A percentile compares a stretch with the other conserved stretches of the same genome.
Evolutionary conservation across 176 grass and related monocot genomes (phyloP).

Genomic region (Musa acuminata): DNA sequence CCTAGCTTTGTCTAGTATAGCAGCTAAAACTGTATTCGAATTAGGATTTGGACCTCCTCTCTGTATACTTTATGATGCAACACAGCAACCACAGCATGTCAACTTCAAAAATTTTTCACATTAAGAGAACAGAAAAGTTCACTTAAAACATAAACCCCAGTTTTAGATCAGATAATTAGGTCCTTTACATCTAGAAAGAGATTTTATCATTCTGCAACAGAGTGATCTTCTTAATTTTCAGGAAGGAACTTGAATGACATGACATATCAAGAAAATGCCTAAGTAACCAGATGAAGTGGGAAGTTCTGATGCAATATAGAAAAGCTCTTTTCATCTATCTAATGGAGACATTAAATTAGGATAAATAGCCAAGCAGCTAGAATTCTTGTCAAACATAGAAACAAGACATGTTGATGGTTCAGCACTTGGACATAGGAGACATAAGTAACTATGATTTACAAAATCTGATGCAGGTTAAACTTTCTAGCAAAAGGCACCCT

Average conservation of each 20-base stretch:
- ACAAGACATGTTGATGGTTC: neutral
- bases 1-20: slow-evolving; percentile 78
- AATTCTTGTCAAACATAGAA: neutral
- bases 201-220: no score
- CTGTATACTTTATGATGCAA: slow-evolving; percentile 52
- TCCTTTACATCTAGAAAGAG: no score
- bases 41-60: slow-evolving; percentile 70
- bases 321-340: neutral
- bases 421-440: neutral
- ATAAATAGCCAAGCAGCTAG: no score
- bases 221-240: neutral
- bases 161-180: neutral
- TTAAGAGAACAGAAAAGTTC: neutral
- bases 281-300: neutral
- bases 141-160: neutral
- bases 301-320: neutral
- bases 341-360: no score
- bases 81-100: slow-evolving; percentile 17
- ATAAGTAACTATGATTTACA: neutral
- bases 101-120: neutral
- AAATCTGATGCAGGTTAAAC: neutral
- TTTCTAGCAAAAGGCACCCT: neutral
- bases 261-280: neutral
- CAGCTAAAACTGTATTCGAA: slow-evolving; percentile 72
- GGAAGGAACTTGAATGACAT: neutral